Percentiles rank a stretch among this genome's conserved stretches.
Conservation (phyloP, 345 rosid species). For the Eutrema heterophyllum region DNA sequence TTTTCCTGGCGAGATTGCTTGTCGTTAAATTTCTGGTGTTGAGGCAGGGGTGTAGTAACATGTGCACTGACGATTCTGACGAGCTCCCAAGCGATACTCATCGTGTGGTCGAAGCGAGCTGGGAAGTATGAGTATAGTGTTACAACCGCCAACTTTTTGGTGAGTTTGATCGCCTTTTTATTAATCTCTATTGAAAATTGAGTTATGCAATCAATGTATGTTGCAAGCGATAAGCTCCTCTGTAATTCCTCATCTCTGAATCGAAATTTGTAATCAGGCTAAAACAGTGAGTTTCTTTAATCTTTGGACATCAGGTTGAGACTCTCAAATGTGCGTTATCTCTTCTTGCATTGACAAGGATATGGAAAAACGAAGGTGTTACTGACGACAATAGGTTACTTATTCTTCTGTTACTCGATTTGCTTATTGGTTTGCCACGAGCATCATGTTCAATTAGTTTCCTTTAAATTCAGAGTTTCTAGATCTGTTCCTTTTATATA, state of each 20-base stretch:
- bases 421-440: neutral
- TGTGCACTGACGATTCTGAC: conserved; percentile 81
- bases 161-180: conserved; percentile 22
- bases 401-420: neutral
- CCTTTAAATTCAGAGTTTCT: too few relatives aligned
- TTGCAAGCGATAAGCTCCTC: neutral
- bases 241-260: neutral
- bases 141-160: conserved; percentile 94
- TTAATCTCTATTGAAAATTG: neutral
- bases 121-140: conserved; percentile 96
- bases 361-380: conserved; percentile 77
- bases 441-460: neutral
- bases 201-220: neutral
- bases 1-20: neutral
- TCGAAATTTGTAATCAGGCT: neutral
- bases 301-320: conserved; percentile 60
- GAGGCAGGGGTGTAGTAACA: conserved; percentile 63
- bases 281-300: conserved; percentile 2
- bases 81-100: conserved; percentile 94
- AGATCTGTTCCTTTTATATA: too few relatives aligned
- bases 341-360: conserved; percentile 80
- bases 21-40: neutral
- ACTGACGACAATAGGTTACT: conserved; percentile 85
- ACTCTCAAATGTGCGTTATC: conserved; percentile 84
- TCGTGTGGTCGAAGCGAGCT: conserved; percentile 99